Evolutionary conservation across 192 early-diverging fungal genomes (phyloP), one percentile per base, ranked within the genome.

Genomic region (Umbelopsis isabellina): DNA sequence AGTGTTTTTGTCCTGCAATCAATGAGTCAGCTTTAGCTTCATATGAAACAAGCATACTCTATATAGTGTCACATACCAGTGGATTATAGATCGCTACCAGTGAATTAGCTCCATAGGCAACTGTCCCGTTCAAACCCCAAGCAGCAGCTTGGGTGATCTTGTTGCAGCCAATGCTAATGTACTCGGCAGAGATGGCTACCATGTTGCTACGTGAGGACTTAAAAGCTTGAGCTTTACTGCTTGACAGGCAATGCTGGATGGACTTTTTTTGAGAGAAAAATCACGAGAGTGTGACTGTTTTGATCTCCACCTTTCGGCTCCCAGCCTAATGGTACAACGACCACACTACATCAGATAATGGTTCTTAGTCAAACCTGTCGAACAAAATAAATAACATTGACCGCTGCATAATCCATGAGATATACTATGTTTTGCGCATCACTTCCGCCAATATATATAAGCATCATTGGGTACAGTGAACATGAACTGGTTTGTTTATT

Each of bases 41-140:
- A 11, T 20, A 27, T n/a, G 47, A 16, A 23, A 7, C 2, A 30
- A 30, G 0, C 13, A 61, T 35, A 30, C 53, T 22, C 21, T 51
- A 21, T 22, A 25, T 52, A 12, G 55, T n/a, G 15, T 20, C 23
- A 27, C 72, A 72, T 78, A 90, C 90, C 82, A 86, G 67, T 15
- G 92, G 91, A 58, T 86, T 74, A 71, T 90, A 94, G 10, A 97
- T 71, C 7, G 91, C 92, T 27, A 97, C 83, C 25, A 81, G 77
- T 69, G 80, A 79, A 67, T 89, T 73, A 1, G 92, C 90, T n/a
- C 88, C 94, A 75, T 83, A 93, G 21, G 90, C 91, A n/a, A 91
- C 81, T 3, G 83, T 75, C 20, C 89, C 88, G 67, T 83, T 77
- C 0, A 71, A 35, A 10, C 83, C 77, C 86, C 88, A 91, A 50